Percentiles rank a stretch among this genome's conserved stretches.
phyloP scores from a whole-genome alignment of 192 early-diverging fungal species.

The Podila epigama region DNA sequence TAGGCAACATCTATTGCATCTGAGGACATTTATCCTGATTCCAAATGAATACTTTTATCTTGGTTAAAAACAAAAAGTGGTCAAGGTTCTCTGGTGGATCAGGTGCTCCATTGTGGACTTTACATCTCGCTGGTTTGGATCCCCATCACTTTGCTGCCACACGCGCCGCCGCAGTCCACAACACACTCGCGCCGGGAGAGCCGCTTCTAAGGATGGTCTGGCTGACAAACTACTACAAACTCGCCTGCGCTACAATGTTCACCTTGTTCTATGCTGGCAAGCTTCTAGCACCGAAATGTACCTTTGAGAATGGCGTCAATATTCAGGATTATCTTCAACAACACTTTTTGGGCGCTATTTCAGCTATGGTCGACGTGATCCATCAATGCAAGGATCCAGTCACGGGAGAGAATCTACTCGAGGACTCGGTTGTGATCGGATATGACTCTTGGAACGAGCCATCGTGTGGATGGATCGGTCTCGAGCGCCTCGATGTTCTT shows the following conservation, averaged over 20 bases:
- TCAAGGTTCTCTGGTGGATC: conserved; percentile 54
- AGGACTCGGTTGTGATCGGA: conserved; percentile 54
- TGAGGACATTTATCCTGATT: not conserved
- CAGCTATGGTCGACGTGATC: conserved; percentile 45
- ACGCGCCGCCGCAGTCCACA: conserved; percentile 60
- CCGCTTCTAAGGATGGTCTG: conserved; percentile 62
- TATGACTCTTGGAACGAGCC: conserved; percentile 69
- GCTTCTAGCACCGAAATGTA: conserved; percentile 55
- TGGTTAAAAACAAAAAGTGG: conserved; percentile 12
- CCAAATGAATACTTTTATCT: not conserved
- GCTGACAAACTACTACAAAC: conserved; percentile 63
- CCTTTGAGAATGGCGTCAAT: conserved; percentile 45
- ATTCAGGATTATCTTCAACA: conserved; percentile 63
- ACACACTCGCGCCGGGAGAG: conserved; percentile 29
- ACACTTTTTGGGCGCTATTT: conserved; percentile 54
- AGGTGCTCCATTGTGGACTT: conserved; percentile 65
- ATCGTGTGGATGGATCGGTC: conserved; percentile 56
- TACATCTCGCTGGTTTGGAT: conserved; percentile 55
- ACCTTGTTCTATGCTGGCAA: conserved; percentile 63
- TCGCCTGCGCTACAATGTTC: conserved; percentile 62
- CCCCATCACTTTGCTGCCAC: conserved; percentile 53
- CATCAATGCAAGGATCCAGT: conserved; percentile 16
- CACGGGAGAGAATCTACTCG: conserved; percentile 21
- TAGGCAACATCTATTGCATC: not conserved
- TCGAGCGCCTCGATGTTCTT: conserved; percentile 45